Evolutionary conservation across 495 filamentous ascomycete genomes (phyloP).

Genomic region (Apiosordaria backusii): DNA sequence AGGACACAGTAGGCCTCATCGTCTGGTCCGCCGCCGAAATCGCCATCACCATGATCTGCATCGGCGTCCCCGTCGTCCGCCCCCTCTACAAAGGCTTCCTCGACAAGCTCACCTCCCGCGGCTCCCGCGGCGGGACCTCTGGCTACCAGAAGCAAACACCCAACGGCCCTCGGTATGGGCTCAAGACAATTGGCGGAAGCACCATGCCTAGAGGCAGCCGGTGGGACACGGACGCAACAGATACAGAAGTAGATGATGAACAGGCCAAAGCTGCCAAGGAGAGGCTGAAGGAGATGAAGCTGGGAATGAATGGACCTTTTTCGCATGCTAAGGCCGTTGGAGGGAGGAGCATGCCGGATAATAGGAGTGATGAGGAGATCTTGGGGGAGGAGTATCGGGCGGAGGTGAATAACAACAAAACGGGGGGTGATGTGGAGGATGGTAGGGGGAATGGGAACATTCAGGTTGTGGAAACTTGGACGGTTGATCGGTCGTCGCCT

Average conservation of each 20-base stretch:
- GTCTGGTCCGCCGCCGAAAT: conserved; percentile 26
- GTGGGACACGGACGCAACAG: background rate
- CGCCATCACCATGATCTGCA: conserved; percentile 26
- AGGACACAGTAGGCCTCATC: conserved; percentile 24
- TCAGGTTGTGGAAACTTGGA: background rate
- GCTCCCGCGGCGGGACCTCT: background rate
- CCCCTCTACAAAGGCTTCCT: conserved; percentile 9
- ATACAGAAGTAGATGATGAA: background rate
- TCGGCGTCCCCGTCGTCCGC: conserved; percentile 14
- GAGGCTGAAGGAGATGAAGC: background rate
- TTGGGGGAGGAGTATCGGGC: conserved; percentile 5
- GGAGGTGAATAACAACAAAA: background rate
- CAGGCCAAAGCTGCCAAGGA: background rate
- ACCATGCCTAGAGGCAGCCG: background rate
- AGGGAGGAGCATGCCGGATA: background rate
- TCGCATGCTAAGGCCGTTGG: background rate
- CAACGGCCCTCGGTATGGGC: background rate
- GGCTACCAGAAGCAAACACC: conserved; percentile 13
- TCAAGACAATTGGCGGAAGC: background rate
- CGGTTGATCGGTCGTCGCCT: background rate
- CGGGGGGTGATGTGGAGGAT: background rate
- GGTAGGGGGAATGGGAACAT: background rate
- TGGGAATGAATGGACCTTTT: background rate
- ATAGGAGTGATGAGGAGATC: conserved; percentile 10
- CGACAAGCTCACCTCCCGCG: conserved; percentile 13